Evolutionary conservation across 2,329 filamentous ascomycete species (phyloP), one percentile per base, ranked within the genome.

Genomic region (Tolypocladium pustulatum): DNA sequence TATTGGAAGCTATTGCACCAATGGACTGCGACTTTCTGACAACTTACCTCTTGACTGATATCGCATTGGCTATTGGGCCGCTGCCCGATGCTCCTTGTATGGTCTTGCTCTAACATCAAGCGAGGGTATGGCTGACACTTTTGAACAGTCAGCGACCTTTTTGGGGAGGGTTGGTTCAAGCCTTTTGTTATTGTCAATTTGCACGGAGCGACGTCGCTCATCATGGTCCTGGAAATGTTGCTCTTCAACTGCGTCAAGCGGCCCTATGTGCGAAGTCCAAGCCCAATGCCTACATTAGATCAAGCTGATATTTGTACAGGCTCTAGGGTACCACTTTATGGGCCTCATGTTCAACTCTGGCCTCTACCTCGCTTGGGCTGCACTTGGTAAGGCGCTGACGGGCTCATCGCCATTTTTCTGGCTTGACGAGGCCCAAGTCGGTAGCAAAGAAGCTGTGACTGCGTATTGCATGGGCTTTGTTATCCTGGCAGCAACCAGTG

Each of bases 201-300:
- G 51, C 79, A 76, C 65, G 72, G 67, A 10, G 67, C 78, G 58
- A 74, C 74, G 3, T 73, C 78, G 4, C 55, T 74, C 37, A 69
- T 80, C 60, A 78, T 76, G 62, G 61, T 75, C 10, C 58, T 76
- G 37, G 80, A 82, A 69, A 73, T 77, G 0, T 59, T 78, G 38
- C 71, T 74, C 59, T 71, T 82, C 69, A 82, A 82, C 68, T 81
- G 78, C 65, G 80, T 82, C 70, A 78, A 77, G 63, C 75, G 77
- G 56, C 78, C 75, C 56, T 73, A 72, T 54, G 80, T 81, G 66
- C 49, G 49, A 13, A 66, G 76, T 68, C 15, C 30, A 20, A 15
- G 12, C 5, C 20, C 52, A 4, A 1, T 12, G 1, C 2, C 3
- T 1, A 20, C 10, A 1, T 6, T 17, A 1, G 5, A 15, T 58